A percentile compares a stretch with the other conserved stretches of the same genome.
Evolutionary conservation across 2,329 filamentous ascomycete species (phyloP).

Genomic region (Emericellopsis atlantica): DNA sequence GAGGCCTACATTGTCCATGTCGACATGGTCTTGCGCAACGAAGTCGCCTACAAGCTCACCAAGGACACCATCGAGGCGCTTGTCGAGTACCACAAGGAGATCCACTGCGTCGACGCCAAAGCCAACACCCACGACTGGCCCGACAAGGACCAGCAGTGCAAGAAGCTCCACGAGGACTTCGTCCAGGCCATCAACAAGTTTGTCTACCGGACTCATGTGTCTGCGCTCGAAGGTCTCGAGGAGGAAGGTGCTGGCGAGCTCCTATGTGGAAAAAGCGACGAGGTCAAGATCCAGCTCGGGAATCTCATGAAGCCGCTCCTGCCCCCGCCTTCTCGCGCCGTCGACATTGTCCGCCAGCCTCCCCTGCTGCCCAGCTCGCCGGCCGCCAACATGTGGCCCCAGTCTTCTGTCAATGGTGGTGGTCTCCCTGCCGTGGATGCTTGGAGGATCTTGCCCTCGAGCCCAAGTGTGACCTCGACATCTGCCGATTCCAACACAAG

Average conservation of each 20-base stretch:
- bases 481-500: conserved; percentile 57
- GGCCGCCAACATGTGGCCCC: conserved; percentile 69
- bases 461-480: conserved; percentile 61
- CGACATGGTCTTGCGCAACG: conserved; percentile 95
- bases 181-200: conserved; percentile 95
- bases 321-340: conserved; percentile 73
- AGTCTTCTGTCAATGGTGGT: conserved; percentile 46
- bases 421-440: conserved; percentile 63
- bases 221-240: conserved; percentile 87
- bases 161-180: conserved; percentile 95
- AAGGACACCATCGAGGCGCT: conserved; percentile 86
- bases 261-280: conserved; percentile 79
- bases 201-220: conserved; percentile 80
- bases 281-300: conserved; percentile 81
- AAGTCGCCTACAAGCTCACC: conserved; percentile 96
- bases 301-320: conserved; percentile 78
- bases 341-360: conserved; percentile 80
- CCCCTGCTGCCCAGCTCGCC: conserved; percentile 77
- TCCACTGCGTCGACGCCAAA: conserved; percentile 83
- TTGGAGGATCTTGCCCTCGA: conserved; percentile 87
- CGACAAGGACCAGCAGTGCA: conserved; percentile 90
- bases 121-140: conserved; percentile 89
- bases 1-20: conserved; percentile 98
- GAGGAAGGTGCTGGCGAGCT: conserved; percentile 93
- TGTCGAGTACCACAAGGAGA: conserved; percentile 90